phyloP scores from a whole-genome alignment of 306 rosid species.

The Cicer yamashitae region DNA sequence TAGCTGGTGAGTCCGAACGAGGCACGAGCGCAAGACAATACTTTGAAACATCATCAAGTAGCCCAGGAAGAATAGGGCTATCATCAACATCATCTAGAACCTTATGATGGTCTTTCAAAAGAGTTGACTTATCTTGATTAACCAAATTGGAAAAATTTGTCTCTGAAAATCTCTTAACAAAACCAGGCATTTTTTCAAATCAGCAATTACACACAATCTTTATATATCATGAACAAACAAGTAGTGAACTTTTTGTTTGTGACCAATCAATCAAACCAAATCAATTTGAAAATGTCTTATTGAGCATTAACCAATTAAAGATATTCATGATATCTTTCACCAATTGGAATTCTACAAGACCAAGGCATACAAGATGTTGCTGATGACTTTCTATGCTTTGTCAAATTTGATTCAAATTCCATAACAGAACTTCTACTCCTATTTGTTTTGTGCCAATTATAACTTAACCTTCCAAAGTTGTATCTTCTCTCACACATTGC shows the following conservation, averaged over 20 bases:
- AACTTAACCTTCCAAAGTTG: slow-evolving; percentile 47
- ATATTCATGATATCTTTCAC: slow-evolving; percentile 78
- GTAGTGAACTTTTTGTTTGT: slow-evolving; percentile 42
- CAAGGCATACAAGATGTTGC: slow-evolving; percentile 85
- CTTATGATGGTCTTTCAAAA: slow-evolving; percentile 52
- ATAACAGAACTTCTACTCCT: slow-evolving; percentile 65
- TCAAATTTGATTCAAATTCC: slow-evolving; percentile 83
- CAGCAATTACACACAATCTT: slow-evolving; percentile 45
- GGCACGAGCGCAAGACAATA: slow-evolving; percentile 93
- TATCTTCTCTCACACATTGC: slow-evolving; percentile 62
- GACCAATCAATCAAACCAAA: slow-evolving; percentile 45
- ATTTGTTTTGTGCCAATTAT: slow-evolving; percentile 40
- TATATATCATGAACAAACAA: slow-evolving; percentile 40
- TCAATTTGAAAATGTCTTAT: slow-evolving; percentile 32
- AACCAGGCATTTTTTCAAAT: slow-evolving; percentile 64
- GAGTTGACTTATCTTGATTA: slow-evolving; percentile 50
- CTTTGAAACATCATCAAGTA: slow-evolving; percentile 93
- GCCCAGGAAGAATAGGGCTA: slow-evolving; percentile 70
- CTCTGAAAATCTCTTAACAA: slow-evolving; percentile 59
- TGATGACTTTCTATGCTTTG: slow-evolving; percentile 63
- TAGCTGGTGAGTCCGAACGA: slow-evolving; percentile 65
- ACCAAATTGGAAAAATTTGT: slow-evolving; percentile 57
- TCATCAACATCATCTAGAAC: slow-evolving; percentile 47
- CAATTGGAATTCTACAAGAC: slow-evolving; percentile 90
- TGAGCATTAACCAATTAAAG: slow-evolving; percentile 47